Percentiles rank a stretch among this genome's conserved stretches.
phyloP scores from a whole-genome alignment of 306 rosid genomes.

The Pyrus pyrifolia region DNA sequence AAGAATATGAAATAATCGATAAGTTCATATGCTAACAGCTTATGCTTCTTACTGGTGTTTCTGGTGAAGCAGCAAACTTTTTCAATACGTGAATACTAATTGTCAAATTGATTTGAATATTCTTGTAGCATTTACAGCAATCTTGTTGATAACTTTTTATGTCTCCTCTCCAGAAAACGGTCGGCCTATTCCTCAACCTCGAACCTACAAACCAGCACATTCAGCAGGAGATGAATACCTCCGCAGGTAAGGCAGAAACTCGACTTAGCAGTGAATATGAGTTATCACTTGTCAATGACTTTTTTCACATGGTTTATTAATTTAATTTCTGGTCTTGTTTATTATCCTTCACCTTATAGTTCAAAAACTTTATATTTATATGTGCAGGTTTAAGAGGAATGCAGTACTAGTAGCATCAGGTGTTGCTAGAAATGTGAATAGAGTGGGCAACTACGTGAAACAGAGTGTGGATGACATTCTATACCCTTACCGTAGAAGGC shows the following conservation, averaged over 20 bases:
- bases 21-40: neutral
- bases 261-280: neutral
- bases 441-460: conserved; percentile 54
- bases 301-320: neutral
- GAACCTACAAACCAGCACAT: conserved; percentile 44
- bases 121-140: neutral
- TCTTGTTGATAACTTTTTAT: neutral
- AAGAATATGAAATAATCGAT: neutral
- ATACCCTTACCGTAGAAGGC: conserved; percentile 59
- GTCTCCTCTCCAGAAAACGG: conserved; percentile 30
- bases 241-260: conserved; percentile 53
- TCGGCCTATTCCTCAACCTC: conserved; percentile 43
- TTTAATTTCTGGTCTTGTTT: neutral
- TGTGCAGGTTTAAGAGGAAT: conserved; percentile 71
- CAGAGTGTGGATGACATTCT: conserved; percentile 62
- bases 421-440: conserved; percentile 64
- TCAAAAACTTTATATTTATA: neutral
- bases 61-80: neutral
- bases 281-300: neutral
- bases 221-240: conserved; percentile 54
- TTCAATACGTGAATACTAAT: neutral
- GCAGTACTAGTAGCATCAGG: conserved; percentile 80
- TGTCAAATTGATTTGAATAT: neutral
- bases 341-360: neutral
- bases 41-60: neutral